These are phyloP conservation scores for Vitis hybrid DNA, from an alignment of 177 flowering plant genomes.

Conservation along the genomic window DNA sequence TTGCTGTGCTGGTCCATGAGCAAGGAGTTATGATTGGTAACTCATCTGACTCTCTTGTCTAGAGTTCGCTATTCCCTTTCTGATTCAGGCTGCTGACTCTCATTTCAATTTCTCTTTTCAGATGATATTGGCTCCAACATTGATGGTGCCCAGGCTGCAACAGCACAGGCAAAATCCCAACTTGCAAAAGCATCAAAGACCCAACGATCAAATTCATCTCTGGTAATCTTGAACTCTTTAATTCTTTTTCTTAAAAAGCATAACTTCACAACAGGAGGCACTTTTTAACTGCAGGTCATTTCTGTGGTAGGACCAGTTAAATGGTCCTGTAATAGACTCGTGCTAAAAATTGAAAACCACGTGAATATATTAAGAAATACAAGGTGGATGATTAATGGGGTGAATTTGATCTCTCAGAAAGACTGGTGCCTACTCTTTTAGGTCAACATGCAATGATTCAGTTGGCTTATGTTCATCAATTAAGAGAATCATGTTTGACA, in stretches of 20 bases:
- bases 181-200: slow-evolving; percentile 89
- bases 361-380: too few relatives aligned
- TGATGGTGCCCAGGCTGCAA: slow-evolving; percentile 73
- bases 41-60: background rate
- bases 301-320: background rate
- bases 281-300: background rate
- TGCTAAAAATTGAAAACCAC: too few relatives aligned
- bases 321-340: too few relatives aligned
- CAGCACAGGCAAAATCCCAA: slow-evolving; percentile 78
- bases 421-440: too few relatives aligned
- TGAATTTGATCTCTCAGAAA: too few relatives aligned
- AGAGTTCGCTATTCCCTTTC: background rate
- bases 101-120: slow-evolving; percentile 15
- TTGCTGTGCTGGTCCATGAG: slow-evolving; percentile 96
- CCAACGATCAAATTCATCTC: slow-evolving; percentile 92
- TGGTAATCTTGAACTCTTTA: slow-evolving; percentile 44
- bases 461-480: too few relatives aligned
- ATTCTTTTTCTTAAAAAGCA: background rate
- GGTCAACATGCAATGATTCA: too few relatives aligned
- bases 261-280: background rate
- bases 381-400: too few relatives aligned
- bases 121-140: slow-evolving; percentile 89
- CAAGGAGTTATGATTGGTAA: slow-evolving; percentile 94
- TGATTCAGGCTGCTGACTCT: background rate
- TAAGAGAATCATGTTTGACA: too few relatives aligned